phyloP scores from a whole-genome alignment of 2,329 filamentous ascomycete genomes.

The Calonectria leucothoes region DNA sequence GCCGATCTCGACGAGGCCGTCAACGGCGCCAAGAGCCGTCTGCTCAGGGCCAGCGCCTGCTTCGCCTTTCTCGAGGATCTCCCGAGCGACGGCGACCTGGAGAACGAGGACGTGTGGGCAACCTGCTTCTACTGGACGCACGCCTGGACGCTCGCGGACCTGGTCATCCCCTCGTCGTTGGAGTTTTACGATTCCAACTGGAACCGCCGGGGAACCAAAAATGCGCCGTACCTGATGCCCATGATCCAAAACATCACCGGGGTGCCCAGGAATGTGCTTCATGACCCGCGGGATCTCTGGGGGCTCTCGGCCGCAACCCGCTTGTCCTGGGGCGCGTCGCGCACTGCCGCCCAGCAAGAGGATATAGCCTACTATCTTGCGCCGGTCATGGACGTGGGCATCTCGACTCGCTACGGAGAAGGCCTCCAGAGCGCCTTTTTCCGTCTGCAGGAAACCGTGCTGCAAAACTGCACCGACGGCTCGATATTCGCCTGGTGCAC shows the following conservation, averaged over 20 bases:
- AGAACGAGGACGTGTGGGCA: background rate
- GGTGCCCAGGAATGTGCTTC: background rate
- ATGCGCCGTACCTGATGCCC: background rate
- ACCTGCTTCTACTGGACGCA: background rate
- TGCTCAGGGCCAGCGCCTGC: background rate
- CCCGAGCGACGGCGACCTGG: background rate
- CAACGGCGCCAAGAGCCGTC: background rate
- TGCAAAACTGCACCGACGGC: background rate
- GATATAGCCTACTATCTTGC: background rate
- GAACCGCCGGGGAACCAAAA: background rate
- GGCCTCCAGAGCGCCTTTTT: background rate
- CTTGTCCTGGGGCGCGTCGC: background rate
- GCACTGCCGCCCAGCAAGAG: background rate
- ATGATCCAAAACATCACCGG: background rate
- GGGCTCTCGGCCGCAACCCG: background rate
- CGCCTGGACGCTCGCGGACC: background rate
- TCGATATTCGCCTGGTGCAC: background rate
- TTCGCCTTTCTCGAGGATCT: background rate
- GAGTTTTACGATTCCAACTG: background rate
- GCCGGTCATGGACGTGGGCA: background rate
- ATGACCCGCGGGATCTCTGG: background rate
- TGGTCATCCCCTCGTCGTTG: background rate
- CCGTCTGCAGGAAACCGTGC: background rate
- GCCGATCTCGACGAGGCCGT: background rate
- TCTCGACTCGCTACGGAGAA: background rate